Base-by-base conservation (phyloP, 352 stramenopile genomes). In the Globisporangium mamillatum region DNA sequence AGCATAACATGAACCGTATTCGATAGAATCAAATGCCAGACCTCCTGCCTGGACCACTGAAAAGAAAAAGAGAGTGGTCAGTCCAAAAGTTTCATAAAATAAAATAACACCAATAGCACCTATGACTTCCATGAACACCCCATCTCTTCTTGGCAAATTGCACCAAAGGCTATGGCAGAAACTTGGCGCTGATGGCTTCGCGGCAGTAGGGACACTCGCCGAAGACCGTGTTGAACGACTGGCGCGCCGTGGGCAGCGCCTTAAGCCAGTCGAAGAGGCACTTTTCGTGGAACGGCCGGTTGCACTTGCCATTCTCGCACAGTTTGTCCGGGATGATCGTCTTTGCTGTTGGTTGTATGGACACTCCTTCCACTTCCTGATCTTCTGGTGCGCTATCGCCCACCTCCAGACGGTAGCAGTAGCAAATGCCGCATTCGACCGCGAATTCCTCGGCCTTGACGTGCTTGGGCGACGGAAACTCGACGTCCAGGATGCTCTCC, bases 201-300 rank as follows among this genome's bases (percentile, higher is more conserved):
- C 88, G 81, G 67, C 91, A 98, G 73, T 97, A 97, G 1, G 91
- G 92, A 58, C 92, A 98, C 64, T 93, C 79, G 20, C 91, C 92
- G 68, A 98, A 97, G 50, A 96, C 86, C 0, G 87, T 96, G 72
- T 91, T 89, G 67, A 97, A 97, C 22, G 90, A 96, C 64, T 95
- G 85, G 2, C 91, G 85, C n/a, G 88, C 91, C 8, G 85, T 95
- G 1, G 92, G 88, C 22, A 98, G 66, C 27, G 88, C 82, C 67
- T 94, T 90, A 63, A 98, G 87, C 91, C 91, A 97, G 63, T 95
- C 88, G 63, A 93, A 90, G 29, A 98, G 76, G 63, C 92, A 97
- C 44, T 87, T 88, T 18, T 90, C 82, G 67, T 97, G 92, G 66
- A 96, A 98, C 29, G 88, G 82, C 0, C 90, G 84, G 59, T 86